Evolutionary conservation across 164 flowering plant genomes (phyloP).

Genomic region (Chimonanthus praecox): DNA sequence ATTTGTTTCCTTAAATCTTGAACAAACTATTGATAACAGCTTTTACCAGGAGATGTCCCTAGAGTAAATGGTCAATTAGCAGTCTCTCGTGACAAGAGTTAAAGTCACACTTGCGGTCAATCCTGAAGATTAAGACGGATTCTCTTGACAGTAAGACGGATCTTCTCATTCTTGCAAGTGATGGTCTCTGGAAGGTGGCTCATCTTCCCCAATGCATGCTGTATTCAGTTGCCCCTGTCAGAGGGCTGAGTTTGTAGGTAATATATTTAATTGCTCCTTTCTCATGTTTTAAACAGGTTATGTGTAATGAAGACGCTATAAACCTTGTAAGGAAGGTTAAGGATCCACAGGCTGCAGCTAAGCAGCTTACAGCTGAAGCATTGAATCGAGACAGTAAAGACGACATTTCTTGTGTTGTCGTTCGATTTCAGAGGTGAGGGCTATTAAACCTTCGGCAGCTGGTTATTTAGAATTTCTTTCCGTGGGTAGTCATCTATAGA

Average conservation of each 20-base stretch:
- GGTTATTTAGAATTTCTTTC: neutral
- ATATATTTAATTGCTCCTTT: neutral
- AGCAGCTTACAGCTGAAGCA: constrained; percentile 59
- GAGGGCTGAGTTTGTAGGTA: neutral
- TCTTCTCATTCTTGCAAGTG: constrained; percentile 74
- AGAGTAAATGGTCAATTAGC: constrained; percentile 85
- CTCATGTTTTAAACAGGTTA: constrained; percentile 40
- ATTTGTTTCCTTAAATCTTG: no score
- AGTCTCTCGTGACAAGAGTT: constrained; percentile 84
- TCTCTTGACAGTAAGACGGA: constrained; percentile 47
- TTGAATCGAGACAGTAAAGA: constrained; percentile 69
- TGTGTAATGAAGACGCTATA: constrained; percentile 78
- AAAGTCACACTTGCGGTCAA: constrained; percentile 61
- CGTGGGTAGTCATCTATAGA: neutral
- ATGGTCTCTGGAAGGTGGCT: constrained; percentile 83
- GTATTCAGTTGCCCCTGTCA: neutral
- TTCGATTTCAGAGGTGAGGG: constrained; percentile 36
- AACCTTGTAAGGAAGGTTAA: constrained; percentile 54
- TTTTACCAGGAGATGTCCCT: constrained; percentile 68
- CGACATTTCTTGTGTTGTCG: constrained; percentile 83
- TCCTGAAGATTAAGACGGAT: no score
- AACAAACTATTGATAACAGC: constrained; percentile 3
- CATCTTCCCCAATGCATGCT: neutral
- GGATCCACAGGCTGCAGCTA: constrained; percentile 67
- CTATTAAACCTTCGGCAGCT: neutral